Evolutionary conservation across 1,284 basidiomycete genomes (phyloP), one percentile per base, ranked within the genome.

Genomic region (Moesziomyces antarcticus): DNA sequence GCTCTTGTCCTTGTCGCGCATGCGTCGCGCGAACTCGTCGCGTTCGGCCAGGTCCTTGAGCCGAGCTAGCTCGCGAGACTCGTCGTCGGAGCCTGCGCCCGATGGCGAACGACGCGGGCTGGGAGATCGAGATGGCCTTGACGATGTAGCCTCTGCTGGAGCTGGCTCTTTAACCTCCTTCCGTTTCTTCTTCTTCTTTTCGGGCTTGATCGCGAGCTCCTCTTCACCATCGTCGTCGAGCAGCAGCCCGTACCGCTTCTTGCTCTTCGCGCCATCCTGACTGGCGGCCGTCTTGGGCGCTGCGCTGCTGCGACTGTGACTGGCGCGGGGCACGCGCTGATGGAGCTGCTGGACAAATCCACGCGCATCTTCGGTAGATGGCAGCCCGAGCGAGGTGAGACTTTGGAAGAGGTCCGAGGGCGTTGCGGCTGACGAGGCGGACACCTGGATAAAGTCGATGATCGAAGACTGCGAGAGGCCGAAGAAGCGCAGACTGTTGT

Each of bases 11-110:
- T 91, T 90, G 61, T 91, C 88, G 79, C 89, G 89, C 78, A 98
- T 89, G 6, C 96, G 90, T 73, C 93, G 90, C 0, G 96, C 92
- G 79, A 98, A 97, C 37, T 91, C 94, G 84, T 99, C 96, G 64
- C 96, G 88, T 72, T 97, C 96, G 60, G 89, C 88, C 14, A 93
- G 73, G 78, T 99, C 96, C 79, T 91, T 89, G 55, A 90, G 66
- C 25, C 93, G 87, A 80, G 94, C 91, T 45, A 89, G 87, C 85
- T 94, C 94, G 77, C 84, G 88, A 49, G 90, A 87, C 37, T 86
- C 91, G 82, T 93, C 91, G 13, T 85, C 85, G 1, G 59, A 62
- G 11, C 45, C 48, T 30, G 33, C 7, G 50, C 21, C 56, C 27
- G 45, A 30, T 30, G 46, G 25, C 8, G 42, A 44, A 21, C 11